Percentiles rank a stretch among this genome's conserved stretches.
These are phyloP conservation scores for Fraxinus paxiana DNA, from an alignment of 305 asterid genomes.

Conservation along the genomic window DNA sequence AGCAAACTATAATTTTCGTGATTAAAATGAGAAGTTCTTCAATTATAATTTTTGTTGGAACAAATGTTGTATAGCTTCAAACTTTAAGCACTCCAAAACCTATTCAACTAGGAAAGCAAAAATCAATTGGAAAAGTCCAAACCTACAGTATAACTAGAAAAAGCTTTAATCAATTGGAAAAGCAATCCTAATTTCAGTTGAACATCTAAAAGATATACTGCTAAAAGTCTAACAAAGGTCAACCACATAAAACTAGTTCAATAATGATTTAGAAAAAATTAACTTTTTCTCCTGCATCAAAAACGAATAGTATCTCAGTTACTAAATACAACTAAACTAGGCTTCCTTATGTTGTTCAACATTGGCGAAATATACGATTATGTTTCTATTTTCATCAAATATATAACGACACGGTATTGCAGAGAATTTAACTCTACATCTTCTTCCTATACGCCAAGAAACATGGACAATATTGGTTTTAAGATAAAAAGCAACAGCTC, in stretches of 20 bases:
- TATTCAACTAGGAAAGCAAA: conserved; percentile 3
- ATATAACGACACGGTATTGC: background rate
- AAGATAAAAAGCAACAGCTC: background rate
- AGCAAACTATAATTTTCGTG: background rate
- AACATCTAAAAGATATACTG: background rate
- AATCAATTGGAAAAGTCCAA: background rate
- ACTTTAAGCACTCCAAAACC: background rate
- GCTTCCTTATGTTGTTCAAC: background rate
- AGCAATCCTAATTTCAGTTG: background rate
- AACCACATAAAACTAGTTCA: background rate
- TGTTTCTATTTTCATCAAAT: background rate
- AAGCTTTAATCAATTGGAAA: background rate
- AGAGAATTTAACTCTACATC: background rate
- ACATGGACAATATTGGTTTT: background rate
- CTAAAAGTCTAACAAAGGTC: background rate
- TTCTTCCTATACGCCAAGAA: background rate
- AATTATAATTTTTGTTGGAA: background rate
- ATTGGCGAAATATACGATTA: background rate
- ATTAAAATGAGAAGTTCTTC: background rate
- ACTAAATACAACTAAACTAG: background rate
- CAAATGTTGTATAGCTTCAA: background rate
- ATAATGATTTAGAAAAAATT: background rate
- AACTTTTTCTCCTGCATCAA: background rate
- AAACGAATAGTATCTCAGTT: background rate
- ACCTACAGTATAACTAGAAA: background rate